These are phyloP conservation scores for Phytophthora citrophthora DNA, from an alignment of 352 stramenopile genomes.

Conservation along the genomic window DNA sequence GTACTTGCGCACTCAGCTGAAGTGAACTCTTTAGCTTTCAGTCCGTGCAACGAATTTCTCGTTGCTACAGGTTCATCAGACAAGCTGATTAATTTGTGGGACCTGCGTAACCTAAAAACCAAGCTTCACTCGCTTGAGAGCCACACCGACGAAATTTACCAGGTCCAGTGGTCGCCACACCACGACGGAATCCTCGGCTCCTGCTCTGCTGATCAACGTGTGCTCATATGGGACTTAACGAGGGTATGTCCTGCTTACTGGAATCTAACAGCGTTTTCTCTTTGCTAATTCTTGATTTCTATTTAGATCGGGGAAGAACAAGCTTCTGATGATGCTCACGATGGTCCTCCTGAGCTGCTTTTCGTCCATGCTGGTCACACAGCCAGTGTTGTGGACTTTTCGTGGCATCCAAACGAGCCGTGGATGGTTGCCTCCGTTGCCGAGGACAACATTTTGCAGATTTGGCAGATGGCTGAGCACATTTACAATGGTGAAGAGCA, in stretches of 20 bases:
- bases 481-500: constrained; percentile 95
- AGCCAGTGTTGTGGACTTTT: constrained; percentile 97
- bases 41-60: constrained; percentile 96
- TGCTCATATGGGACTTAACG: constrained; percentile 97
- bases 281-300: constrained; percentile 53
- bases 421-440: constrained; percentile 97
- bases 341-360: constrained; percentile 97
- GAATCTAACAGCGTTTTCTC: not conserved
- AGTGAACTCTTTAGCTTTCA: constrained; percentile 97
- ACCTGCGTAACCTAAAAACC: constrained; percentile 96
- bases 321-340: constrained; percentile 94
- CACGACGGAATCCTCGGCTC: constrained; percentile 96
- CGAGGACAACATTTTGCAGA: constrained; percentile 99
- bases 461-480: constrained; percentile 99
- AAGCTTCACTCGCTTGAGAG: constrained; percentile 94
- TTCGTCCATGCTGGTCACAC: constrained; percentile 99
- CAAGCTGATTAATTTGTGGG: constrained; percentile 96
- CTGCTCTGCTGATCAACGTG: constrained; percentile 94
- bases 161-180: constrained; percentile 96
- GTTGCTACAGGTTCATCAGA: constrained; percentile 95
- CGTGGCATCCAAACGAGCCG: constrained; percentile 95
- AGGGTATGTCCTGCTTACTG: constrained; percentile 34
- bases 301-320: constrained; percentile 95
- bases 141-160: constrained; percentile 97
- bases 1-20: constrained; percentile 94